These are phyloP conservation scores for Acaromyces ingoldii DNA, from an alignment of 1,284 basidiomycete genomes.

Conservation along the genomic window DNA sequence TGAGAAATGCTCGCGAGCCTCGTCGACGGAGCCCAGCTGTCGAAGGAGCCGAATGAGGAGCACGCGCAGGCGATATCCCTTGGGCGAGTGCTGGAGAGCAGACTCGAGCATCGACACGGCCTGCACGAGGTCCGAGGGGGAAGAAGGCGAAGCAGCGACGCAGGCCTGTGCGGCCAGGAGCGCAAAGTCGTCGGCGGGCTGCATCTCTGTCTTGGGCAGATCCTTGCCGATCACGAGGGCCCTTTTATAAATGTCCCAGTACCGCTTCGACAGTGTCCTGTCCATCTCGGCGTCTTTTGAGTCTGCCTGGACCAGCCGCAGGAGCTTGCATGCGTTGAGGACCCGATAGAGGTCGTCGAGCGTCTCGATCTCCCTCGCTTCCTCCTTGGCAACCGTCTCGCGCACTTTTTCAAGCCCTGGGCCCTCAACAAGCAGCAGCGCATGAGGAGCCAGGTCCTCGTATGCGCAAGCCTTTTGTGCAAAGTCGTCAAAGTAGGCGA, in stretches of 20 bases:
- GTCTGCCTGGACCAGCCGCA: constrained; percentile 12
- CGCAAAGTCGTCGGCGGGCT: constrained; percentile 78
- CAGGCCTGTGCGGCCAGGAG: constrained; percentile 67
- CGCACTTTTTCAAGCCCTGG: neutral
- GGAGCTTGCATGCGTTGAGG: constrained; percentile 26
- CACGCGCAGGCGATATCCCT: constrained; percentile 36
- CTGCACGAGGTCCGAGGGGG: too few species aligned
- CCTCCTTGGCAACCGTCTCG: neutral
- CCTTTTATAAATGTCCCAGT: constrained; percentile 62
- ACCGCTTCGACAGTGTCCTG: constrained; percentile 49
- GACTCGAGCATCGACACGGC: constrained; percentile 20
- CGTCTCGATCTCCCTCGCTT: neutral
- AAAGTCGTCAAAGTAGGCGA: constrained; percentile 67
- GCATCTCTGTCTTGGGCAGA: constrained; percentile 71
- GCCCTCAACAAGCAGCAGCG: constrained; percentile 52
- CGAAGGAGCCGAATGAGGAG: constrained; percentile 25
- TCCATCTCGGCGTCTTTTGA: constrained; percentile 9
- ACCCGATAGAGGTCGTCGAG: neutral
- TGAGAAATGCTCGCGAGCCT: constrained; percentile 1
- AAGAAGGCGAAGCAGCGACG: constrained; percentile 56
- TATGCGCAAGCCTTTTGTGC: constrained; percentile 77
- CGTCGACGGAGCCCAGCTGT: constrained; percentile 9
- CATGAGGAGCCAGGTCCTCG: constrained; percentile 71
- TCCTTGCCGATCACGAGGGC: constrained; percentile 62
- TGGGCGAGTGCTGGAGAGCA: constrained; percentile 21